Percentiles rank a stretch among this genome's conserved stretches.
Conservation (phyloP, 2,329 filamentous ascomycete genomes). For the Graphiopsis chlorocephala region DNA sequence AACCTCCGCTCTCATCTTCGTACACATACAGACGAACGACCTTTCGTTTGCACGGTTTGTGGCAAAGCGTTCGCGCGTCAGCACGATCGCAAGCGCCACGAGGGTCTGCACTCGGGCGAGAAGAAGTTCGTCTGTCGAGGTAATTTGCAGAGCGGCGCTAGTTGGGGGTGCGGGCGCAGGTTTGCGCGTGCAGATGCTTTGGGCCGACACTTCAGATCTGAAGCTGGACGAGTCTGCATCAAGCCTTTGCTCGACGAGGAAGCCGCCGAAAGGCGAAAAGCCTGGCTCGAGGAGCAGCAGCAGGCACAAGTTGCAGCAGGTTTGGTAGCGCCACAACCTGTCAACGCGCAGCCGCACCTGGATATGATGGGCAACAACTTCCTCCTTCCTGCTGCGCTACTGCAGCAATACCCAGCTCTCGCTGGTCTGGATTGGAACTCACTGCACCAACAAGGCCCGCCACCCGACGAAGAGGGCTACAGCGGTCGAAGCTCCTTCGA, state of each 20-base stretch:
- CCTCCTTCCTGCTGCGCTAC: conserved; percentile 68
- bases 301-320: conserved; percentile 51
- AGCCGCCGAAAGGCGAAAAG: conserved; percentile 73
- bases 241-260: conserved; percentile 97
- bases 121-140: conserved; percentile 99
- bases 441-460: conserved; percentile 59
- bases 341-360: conserved; percentile 37
- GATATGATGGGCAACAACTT: conserved; percentile 51
- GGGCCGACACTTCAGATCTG: conserved; percentile 80
- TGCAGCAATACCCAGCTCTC: conserved; percentile 91
- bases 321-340: conserved; percentile 33
- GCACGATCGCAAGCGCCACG: conserved; percentile 94
- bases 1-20: conserved; percentile 92
- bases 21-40: conserved; percentile 94
- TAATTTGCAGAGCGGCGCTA: conserved; percentile 74
- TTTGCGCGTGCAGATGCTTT: conserved; percentile 95
- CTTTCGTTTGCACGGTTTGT: conserved; percentile 95
- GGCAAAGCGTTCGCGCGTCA: conserved; percentile 96
- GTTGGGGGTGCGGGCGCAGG: conserved; percentile 89
- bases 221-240: conserved; percentile 93
- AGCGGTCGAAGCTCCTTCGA: conserved; percentile 80
- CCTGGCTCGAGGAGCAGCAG: conserved; percentile 59
- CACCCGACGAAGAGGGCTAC: conserved; percentile 54
- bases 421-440: conserved; percentile 84
- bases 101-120: conserved; percentile 92